Conservation (phyloP, 768 basidiomycete species). For the Stropharia rugosoannulata region DNA sequence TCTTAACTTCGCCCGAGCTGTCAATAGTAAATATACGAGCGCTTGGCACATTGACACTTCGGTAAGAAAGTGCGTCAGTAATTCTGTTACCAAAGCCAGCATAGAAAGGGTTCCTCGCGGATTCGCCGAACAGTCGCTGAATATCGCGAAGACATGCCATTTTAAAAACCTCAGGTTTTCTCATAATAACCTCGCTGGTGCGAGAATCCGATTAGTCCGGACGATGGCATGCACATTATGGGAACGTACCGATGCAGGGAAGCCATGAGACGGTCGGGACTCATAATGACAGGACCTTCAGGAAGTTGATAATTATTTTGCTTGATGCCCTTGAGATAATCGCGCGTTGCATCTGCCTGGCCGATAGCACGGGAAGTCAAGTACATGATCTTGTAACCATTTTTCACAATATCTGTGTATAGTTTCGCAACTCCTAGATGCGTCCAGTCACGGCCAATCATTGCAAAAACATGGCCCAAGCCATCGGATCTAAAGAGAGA, state of each 20-base stretch:
- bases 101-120: slow-evolving; percentile 79
- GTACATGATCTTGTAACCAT: slow-evolving; percentile 98
- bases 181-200: slow-evolving; percentile 93
- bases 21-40: slow-evolving; percentile 97
- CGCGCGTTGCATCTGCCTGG: slow-evolving; percentile 94
- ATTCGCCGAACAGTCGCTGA: slow-evolving; percentile 81
- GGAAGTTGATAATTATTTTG: slow-evolving; percentile 97
- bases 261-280: slow-evolving; percentile 92
- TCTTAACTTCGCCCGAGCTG: slow-evolving; percentile 91
- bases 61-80: slow-evolving; percentile 97
- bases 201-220: background rate
- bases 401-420: slow-evolving; percentile 92
- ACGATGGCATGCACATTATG: background rate
- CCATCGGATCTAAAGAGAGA: slow-evolving; percentile 76
- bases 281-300: slow-evolving; percentile 98
- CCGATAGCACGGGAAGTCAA: slow-evolving; percentile 96
- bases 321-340: slow-evolving; percentile 92
- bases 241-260: slow-evolving; percentile 79
- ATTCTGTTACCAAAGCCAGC: slow-evolving; percentile 98
- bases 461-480: slow-evolving; percentile 93
- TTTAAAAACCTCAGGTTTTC: slow-evolving; percentile 99
- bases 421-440: slow-evolving; percentile 96
- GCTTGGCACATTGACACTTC: slow-evolving; percentile 92
- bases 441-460: slow-evolving; percentile 98
- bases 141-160: slow-evolving; percentile 99